Base-by-base conservation (phyloP, 768 basidiomycete species). In the Boletus rubropictus region DNA sequence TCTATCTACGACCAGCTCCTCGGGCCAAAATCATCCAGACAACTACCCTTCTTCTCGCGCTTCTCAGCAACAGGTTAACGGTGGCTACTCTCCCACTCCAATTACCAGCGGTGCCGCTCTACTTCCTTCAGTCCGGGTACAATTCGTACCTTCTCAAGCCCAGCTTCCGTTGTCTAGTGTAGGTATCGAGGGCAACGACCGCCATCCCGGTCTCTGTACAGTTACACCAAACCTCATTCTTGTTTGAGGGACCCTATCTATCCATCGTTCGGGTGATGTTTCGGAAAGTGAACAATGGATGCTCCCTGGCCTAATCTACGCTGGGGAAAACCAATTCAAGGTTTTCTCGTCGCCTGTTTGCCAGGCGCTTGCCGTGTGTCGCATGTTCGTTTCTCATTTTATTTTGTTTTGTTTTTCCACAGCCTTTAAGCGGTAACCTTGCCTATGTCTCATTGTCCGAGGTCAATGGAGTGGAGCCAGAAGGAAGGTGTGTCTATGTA, bases 81-180 rank as follows among this genome's bases (percentile, higher is more conserved):
- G 21, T 27, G 42, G 37, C 10, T 48, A 62, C 41, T 39, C 50
- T 32, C 25, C 51, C 25, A 39, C 42, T 12, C 46, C 47, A 5
- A 45, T 42, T 12, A 14, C 36, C 15, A 42, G 27, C 10, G 17
- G 17, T 6, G 24, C 44, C 20, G 3, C 49, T 32, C 48, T 37
- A 5, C 46, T 40, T 5, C 49, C 53, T 53, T 22, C 62, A 55
- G 28, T 48, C 63, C 5, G 55, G 54, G 22, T 53, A 50, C 46
- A 35, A 1, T 25, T 15, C 49, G 10, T 45, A 58, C n/a, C 63
- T 61, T 27, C 50, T 17, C 63, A 55, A 32, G 29, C 28, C 3
- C 58, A 41, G 22, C 41, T 43, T 27, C 48, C 46, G 6, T 20
- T 46, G 31, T 45, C 44, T 2, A 33, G 34, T 25, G 54, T 49